These are phyloP conservation scores for Ganoderma boninense DNA, from an alignment of 1,284 basidiomycete species.

Conservation along the genomic window DNA sequence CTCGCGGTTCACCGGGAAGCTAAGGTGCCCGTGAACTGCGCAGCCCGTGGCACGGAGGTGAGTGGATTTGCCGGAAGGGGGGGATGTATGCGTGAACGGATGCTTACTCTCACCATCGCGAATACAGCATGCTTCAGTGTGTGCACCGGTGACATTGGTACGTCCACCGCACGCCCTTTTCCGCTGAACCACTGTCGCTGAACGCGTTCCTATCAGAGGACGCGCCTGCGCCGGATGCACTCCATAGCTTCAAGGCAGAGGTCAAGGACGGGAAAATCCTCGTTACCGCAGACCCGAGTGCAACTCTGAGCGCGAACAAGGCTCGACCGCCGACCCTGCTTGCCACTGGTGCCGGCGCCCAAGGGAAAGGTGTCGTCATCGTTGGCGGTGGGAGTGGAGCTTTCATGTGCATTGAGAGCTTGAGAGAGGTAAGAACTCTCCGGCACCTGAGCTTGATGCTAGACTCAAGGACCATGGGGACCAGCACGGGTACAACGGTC, in stretches of 20 bases:
- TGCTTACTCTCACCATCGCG: conserved; percentile 8
- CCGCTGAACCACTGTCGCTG: background rate
- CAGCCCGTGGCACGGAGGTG: conserved; percentile 92
- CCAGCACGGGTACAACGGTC: conserved; percentile 80
- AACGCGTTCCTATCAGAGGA: conserved; percentile 69
- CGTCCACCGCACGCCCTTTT: conserved; percentile 16
- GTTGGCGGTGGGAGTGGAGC: conserved; percentile 89
- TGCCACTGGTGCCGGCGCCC: conserved; percentile 42
- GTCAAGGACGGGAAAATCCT: conserved; percentile 81
- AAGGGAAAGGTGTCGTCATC: conserved; percentile 74
- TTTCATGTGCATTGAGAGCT: conserved; percentile 83
- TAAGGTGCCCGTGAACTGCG: conserved; percentile 12
- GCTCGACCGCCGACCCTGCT: conserved; percentile 64
- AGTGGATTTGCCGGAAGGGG: conserved; percentile 28
- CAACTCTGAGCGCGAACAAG: conserved; percentile 77
- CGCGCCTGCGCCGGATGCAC: conserved; percentile 86
- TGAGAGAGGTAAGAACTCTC: conserved; percentile 70
- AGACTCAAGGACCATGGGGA: conserved; percentile 14
- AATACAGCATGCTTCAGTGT: conserved; percentile 86
- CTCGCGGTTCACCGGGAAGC: background rate
- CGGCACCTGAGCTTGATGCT: background rate
- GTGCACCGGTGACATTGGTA: conserved; percentile 80
- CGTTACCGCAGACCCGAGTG: conserved; percentile 78
- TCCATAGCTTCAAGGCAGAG: conserved; percentile 83
- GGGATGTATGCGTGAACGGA: background rate